These are phyloP conservation scores for Nissolia schottii DNA, from an alignment of 306 rosid genomes.

Conservation along the genomic window DNA sequence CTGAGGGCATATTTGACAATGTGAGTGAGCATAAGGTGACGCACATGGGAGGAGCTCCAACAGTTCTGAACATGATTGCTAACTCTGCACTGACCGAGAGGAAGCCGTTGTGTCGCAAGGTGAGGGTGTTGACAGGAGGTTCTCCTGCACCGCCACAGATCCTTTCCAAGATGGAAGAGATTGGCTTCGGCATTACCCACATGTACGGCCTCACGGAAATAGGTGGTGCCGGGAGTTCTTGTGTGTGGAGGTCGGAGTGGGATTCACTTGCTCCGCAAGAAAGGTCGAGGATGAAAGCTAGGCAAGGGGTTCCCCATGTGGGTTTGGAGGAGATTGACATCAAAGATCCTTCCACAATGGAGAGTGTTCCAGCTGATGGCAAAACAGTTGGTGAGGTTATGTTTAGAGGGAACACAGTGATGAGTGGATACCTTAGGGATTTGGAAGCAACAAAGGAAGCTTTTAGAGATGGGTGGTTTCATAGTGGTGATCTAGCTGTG, in stretches of 20 bases:
- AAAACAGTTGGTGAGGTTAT: conserved; percentile 72
- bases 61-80: conserved; percentile 76
- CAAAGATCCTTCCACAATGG: conserved; percentile 65
- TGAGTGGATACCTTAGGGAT: conserved; percentile 80
- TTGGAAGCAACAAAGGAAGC: conserved; percentile 66
- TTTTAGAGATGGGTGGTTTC: conserved; percentile 77
- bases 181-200: conserved; percentile 72
- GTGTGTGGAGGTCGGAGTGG: conserved; percentile 81
- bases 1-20: conserved; percentile 55
- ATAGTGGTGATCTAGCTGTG: conserved; percentile 79
- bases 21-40: conserved; percentile 59
- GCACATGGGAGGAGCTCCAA: conserved; percentile 81
- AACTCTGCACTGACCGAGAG: conserved; percentile 46
- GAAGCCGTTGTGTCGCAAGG: conserved; percentile 52
- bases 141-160: conserved; percentile 75
- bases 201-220: conserved; percentile 83
- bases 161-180: conserved; percentile 64
- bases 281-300: conserved; percentile 44
- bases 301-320: conserved; percentile 74
- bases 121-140: conserved; percentile 63
- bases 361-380: conserved; percentile 63
- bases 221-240: conserved; percentile 64
- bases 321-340: conserved; percentile 57
- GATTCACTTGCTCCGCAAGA: conserved; percentile 46
- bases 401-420: conserved; percentile 84